Base-by-base conservation (phyloP, 1,139 yeast species). In the Debaryomyces fabryi region DNA sequence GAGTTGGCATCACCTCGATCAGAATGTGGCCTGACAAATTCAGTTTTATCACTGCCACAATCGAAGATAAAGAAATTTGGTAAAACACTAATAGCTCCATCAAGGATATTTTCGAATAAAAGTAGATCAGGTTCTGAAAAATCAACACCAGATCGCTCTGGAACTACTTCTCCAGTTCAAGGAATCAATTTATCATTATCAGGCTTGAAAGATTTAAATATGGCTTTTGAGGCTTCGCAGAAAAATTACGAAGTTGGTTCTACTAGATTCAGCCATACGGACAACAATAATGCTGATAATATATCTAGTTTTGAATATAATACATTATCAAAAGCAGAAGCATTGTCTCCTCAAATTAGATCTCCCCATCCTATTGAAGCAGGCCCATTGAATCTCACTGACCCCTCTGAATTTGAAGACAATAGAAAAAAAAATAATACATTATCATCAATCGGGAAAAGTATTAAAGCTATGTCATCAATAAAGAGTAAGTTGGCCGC, bases 401-500 rank as follows among this genome's bases (percentile, higher is more conserved):
- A 69, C 39, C 73, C 73, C 1, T 52, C 62, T 0, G 71, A 65
- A 29, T 57, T 59, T 32, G 37, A 15, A 21, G 27, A 44, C 29
- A 38, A n/a, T 24, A 41, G 33, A 16, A 44, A 35, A 24, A 46
- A 52, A 37, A 47, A 46, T 13, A 49, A 50, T 8, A 63, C 55
- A 38, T 48, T 68, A n/a, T 54, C 53, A 30, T 49, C 62, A 2
- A 45, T 71, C 23, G 65, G 67, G 25, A 68, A 64, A 46, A 64
- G 68, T 40, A 60, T 70, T 40, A 69, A 68, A 42, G 65, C 65
- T 0, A 57, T 72, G 33, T 60, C 72, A 0, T 62, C 58, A 47
- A 79, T 83, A 32, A 65, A 80, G 0, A 80, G 72, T 33, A 76
- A 84, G 79, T 85, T 89, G 87, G 69, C 76, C 13, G 81, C 88